Conservation (phyloP, 148 eudicot species). For the Gaultheria prostrata region DNA sequence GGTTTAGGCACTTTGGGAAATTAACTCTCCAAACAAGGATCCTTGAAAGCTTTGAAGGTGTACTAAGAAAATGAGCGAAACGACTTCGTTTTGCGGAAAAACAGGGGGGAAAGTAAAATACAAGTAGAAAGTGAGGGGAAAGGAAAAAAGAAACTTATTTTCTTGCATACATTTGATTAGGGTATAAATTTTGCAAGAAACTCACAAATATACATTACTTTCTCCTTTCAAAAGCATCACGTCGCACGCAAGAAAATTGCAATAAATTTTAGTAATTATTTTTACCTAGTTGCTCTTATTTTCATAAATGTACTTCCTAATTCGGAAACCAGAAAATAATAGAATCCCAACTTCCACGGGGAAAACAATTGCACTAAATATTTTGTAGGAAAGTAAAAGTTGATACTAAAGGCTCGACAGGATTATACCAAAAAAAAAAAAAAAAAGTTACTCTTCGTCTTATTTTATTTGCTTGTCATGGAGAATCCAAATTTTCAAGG, state of each 20-base stretch:
- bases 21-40: too few species aligned
- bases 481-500: too few species aligned
- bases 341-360: background rate
- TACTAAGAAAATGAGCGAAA: too few species aligned
- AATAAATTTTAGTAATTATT: too few species aligned
- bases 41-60: too few species aligned
- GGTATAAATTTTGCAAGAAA: background rate
- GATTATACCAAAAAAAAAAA: background rate
- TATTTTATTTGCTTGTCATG: too few species aligned
- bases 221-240: background rate
- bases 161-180: background rate
- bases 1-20: too few species aligned
- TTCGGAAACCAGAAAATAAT: background rate
- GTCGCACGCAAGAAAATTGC: background rate
- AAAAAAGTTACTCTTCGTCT: background rate
- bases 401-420: background rate
- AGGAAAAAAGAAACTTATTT: background rate
- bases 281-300: background rate
- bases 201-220: background rate
- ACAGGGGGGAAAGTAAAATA: too few species aligned
- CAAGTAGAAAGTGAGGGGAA: background rate
- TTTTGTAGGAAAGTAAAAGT: background rate
- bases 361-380: background rate
- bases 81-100: too few species aligned
- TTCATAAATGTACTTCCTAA: background rate